Percentiles rank a stretch among this genome's conserved stretches.
phyloP scores from a whole-genome alignment of 2,329 filamentous ascomycete genomes.

The Diaporthe caulivora region DNA sequence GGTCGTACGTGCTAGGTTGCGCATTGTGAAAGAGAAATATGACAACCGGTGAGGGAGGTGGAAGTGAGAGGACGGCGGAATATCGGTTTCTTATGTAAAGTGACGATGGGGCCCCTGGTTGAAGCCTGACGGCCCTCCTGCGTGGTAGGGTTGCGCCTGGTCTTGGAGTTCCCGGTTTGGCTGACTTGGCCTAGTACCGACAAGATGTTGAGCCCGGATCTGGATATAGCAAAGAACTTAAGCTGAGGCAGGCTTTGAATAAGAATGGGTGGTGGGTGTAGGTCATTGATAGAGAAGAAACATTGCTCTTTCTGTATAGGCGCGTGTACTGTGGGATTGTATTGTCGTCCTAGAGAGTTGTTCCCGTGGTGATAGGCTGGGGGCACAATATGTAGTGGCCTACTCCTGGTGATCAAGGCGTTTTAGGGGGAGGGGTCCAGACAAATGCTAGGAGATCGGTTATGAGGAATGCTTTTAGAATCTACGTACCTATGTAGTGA shows the following conservation, averaged over 20 bases:
- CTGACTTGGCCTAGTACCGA: conserved; percentile 8
- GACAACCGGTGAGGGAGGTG: background rate
- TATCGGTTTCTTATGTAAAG: conserved; percentile 27
- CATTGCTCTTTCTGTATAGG: background rate
- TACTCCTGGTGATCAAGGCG: too few species aligned
- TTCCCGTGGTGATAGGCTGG: background rate
- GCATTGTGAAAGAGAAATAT: too few species aligned
- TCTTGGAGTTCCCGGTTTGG: conserved; percentile 29
- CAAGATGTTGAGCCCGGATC: conserved; percentile 9
- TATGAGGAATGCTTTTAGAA: too few species aligned
- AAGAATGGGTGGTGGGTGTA: background rate
- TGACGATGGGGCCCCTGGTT: conserved; percentile 24
- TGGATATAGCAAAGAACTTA: conserved; percentile 21
- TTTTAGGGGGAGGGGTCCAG: too few species aligned
- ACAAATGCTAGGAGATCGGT: too few species aligned
- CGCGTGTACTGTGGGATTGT: background rate
- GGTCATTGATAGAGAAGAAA: conserved; percentile 6
- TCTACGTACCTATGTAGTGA: too few species aligned
- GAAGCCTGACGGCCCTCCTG: conserved; percentile 24
- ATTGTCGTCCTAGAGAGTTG: background rate
- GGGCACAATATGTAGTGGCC: background rate
- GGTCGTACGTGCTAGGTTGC: too few species aligned
- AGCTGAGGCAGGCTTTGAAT: conserved; percentile 27
- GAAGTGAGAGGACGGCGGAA: conserved; percentile 6
- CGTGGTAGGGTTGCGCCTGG: conserved; percentile 22